Evolutionary conservation across 129 eudicot genomes (phyloP), one percentile per base, ranked within the genome.

Genomic region (Arctium minus): DNA sequence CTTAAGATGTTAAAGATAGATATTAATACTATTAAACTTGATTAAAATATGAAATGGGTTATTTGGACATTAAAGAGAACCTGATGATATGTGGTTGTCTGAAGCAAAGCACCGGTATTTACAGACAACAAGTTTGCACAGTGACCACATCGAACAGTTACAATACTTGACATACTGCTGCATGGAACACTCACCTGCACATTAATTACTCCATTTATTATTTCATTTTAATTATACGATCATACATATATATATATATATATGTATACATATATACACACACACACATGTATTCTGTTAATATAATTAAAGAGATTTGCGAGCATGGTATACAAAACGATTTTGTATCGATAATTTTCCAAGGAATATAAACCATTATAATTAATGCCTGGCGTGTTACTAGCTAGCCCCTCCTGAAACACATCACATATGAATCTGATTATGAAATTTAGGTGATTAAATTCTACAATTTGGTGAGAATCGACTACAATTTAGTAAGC

Each of bases 111-210:
- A 71, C 94, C 90, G 67, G 87, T 78, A 82, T 90, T 92, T 12
- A 89, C 94, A 22, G 92, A 86, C 77, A 92, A 83, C 81, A 92
- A 79, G 78, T 91, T 92, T 9, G 93, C 86, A 73, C 95, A 92
- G 74, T 90, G 97, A 46, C 97, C 97, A 83, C 97, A 92, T 89
- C 94, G 88, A 4, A 92, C 97, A 44, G 97, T 87, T 77, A 91
- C 95, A 13, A 86, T 84, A 38, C 78, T 86, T 44, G 83, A 60
- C 89, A 90, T 78, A 37, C 80, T 89, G 87, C 82, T 83, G 76
- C 89, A 86, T 73, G 97, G 97, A 72, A 92, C 97, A 85, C 89
- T 89, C 33, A 92, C 97, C 97, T 92, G 90, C 85, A 77, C 36
- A 77, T 60, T 64, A 62, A 22, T 22, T 22, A 22, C 39, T 37